Base-by-base conservation (phyloP, 1,284 basidiomycete genomes). In the Tranzscheliella williamsii region DNA sequence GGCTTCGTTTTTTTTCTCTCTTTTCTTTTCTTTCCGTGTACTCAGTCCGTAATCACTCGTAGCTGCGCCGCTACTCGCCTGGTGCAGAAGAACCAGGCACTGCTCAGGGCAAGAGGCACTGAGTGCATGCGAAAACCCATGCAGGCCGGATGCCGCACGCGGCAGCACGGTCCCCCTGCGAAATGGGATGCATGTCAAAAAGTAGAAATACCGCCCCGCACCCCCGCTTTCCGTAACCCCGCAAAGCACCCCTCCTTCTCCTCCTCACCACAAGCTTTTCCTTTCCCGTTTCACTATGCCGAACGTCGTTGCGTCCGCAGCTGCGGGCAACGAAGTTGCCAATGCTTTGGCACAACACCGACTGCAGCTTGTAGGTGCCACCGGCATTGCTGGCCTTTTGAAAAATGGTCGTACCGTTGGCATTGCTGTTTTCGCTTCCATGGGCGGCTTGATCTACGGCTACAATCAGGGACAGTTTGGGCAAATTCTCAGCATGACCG, bases 391-490 rank as follows among this genome's bases (percentile, higher is more conserved):
- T 17, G 70, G 70, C 32, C 61, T 72, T 40, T 21, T 71, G 39
- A 49, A 51, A 45, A 72, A 72, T 38, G 46, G 46, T 11, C 44
- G 60, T 20, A 68, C 68, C 37, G 52, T 63, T 30, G 23, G 48
- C 33, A 72, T 71, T 24, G 70, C 70, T 32, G 47, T 72, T 24
- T 72, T 72, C 36, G 88, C 86, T 0, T 87, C 85, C 13, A 83
- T 90, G 63, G 89, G 88, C 4, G 88, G 89, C 0, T 74, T 90
- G 37, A 84, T 87, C 20, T 90, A 90, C 75, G 88, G 88, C 4
- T 87, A 87, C 75, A 86, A 87, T 63, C 86, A 87, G 69, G 86
- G 86, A 27, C 57, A 68, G 55, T 72, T 70, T 24, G 67, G 67
- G 32, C 69, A 89, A 73, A 85, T 90, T 7, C 81, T 90, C 13